Base-by-base conservation (phyloP, 257 asterid genomes). In the Solanum chilense region DNA sequence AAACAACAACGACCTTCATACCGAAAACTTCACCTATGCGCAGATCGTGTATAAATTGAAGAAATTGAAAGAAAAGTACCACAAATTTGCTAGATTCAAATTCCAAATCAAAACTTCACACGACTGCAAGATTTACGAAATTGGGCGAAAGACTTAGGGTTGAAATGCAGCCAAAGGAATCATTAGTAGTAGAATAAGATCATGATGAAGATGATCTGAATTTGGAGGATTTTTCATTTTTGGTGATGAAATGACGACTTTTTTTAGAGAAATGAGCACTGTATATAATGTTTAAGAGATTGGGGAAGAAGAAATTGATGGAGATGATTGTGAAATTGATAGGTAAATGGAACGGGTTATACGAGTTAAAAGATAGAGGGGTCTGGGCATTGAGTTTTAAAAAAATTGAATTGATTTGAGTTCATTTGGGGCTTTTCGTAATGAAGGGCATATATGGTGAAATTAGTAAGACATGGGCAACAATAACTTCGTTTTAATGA, bases 21-120 rank as follows among this genome's bases (percentile, higher is more conserved):
- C 8, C 11, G 42, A 71, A 56, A 35, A 42, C 13, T 82, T 86
- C 64, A 69, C 71, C 3, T 39, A 70, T 42, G 20, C 71, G 3
- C 89, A 88, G 47, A 86, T 86, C 39, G 5, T 39, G 1, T 35
- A 73, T 6, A 81, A 80, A 69, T 5, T 85, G 29, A 86, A 62
- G 16, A 81, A 70, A 37, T 84, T 88, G 18, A 88, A 88, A 44
- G 86, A 85, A 35, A 86, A 39, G 84, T 88, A 88, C 87, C 88
- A 88, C 85, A 86, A 81, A 35, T 62, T 78, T 3, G 90, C 87
- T n/a, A 86, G 85, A 31, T 6, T 58, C 62, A 86, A 88, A 39
- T 86, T 88, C 16, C 66, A 37, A 12, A 86, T 88, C 10, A 81
- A 81, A 45, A 88, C 87, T 56, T 35, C 87, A 29, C 90, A 82